Evolutionary conservation across 371 early-diverging fungal species (phyloP), one percentile per base, ranked within the genome.

Genomic region (Rhizomucor pusillus): DNA sequence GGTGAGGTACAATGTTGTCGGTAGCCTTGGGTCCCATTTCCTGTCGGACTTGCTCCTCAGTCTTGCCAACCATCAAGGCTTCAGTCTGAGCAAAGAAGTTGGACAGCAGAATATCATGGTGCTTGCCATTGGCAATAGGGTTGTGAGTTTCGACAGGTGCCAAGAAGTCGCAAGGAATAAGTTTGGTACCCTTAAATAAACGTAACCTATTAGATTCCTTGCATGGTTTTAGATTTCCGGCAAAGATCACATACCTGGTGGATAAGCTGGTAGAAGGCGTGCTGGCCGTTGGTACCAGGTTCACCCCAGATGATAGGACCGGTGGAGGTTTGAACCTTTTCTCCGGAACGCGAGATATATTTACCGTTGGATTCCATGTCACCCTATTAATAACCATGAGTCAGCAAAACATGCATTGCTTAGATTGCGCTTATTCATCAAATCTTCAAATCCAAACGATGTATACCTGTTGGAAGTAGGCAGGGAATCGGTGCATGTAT

Each of bases 361-460:
- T 99, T 99, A 66, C 99, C 99, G 71, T 99, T 99, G 43, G 97
- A 96, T 76, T 99, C 99, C 99, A 99, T 99, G 72, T 99, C 99
- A 58, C 97, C 98, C 84, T 29, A 29, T 29, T 29, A 29, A 29
- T 29, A 7, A 85, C 48, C 20, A 29, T 29, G 29, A 5, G 5
- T 29, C 7, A 29, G 29, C 7, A 29, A 3, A 29, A 29, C 3
- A 3, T 47, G 14, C 19, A 23, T 47, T 47, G 5, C 3, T 47
- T 39, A 25, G 4, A 16, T 41, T 46, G 23, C 35, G 22, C 22
- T 40, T 36, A 41, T 18, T 51, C 45, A 14, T n/a, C 39, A 20
- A 22, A 29, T 19, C 37, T 10, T 43, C 14, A 11, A 14, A 24
- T 56, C 67, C 29, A 29, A n/a, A n/a, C n/a, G n/a, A n/a, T n/a